Evolutionary conservation across 805 yeast genomes (phyloP).

Genomic region (Starmerella khaoyaiensis): DNA sequence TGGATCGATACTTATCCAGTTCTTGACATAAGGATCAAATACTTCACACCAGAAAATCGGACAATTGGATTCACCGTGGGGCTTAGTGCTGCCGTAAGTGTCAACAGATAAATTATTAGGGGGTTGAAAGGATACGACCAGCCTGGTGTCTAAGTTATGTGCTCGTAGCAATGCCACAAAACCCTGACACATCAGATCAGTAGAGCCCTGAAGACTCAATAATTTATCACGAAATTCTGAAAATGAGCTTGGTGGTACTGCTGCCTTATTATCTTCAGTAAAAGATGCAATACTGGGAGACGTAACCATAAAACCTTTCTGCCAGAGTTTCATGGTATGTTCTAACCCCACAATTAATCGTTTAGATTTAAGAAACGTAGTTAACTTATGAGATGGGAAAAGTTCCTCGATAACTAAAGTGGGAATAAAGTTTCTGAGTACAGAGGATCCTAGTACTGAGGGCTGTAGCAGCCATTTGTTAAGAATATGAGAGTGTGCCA

Average conservation of each 20-base stretch:
- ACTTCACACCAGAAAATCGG: conserved; percentile 93
- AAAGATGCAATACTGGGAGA: conserved; percentile 25
- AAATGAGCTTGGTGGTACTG: conserved; percentile 23
- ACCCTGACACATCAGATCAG: conserved; percentile 77
- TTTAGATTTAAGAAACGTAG: conserved; percentile 43
- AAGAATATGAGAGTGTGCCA: conserved; percentile 53
- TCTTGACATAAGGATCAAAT: conserved; percentile 60
- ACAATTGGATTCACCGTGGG: conserved; percentile 9
- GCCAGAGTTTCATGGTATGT: conserved; percentile 53
- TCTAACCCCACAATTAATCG: conserved; percentile 66
- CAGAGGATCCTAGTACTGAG: conserved; percentile 26
- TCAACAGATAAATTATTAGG: conserved; percentile 44
- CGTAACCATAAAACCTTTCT: conserved; percentile 39
- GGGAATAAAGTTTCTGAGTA: conserved; percentile 39
- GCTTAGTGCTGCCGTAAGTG: conserved; percentile 13
- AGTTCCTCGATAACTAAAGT: conserved; percentile 35
- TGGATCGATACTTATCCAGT: conserved; percentile 84
- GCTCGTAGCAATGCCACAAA: conserved; percentile 66
- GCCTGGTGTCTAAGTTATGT: conserved; percentile 54
- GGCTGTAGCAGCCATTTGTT: conserved; percentile 61
- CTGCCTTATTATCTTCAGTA: conserved; percentile 21
- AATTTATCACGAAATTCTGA: conserved; percentile 36
- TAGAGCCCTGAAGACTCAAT: conserved; percentile 44
- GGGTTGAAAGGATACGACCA: conserved; percentile 77
- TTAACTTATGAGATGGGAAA: conserved; percentile 35